A percentile compares a stretch with the other conserved stretches of the same genome.
These are phyloP conservation scores for Staphylotrichum longicolle DNA, from an alignment of 495 filamentous ascomycete genomes.

Conservation along the genomic window DNA sequence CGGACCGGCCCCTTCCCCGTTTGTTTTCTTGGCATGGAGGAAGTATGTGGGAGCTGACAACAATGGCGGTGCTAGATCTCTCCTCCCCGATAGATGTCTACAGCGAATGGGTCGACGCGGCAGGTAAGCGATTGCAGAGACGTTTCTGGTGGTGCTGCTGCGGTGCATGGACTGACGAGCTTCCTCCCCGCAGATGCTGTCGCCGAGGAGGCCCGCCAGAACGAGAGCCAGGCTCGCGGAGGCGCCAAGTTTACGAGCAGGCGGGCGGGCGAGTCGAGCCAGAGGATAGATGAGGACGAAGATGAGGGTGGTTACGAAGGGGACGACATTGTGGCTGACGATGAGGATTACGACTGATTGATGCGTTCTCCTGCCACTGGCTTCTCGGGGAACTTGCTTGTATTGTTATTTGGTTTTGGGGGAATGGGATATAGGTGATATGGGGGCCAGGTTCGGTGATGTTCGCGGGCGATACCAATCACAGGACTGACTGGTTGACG, in stretches of 20 bases:
- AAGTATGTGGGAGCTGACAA: too few relatives aligned
- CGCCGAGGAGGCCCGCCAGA: slow-evolving; percentile 39
- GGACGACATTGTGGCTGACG: slow-evolving; percentile 44
- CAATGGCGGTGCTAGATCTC: slow-evolving; percentile 56
- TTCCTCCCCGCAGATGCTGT: slow-evolving; percentile 37
- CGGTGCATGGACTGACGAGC: slow-evolving; percentile 22
- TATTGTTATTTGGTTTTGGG: not conserved
- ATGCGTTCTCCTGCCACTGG: too few relatives aligned
- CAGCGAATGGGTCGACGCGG: slow-evolving; percentile 97
- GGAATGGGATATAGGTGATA: not conserved
- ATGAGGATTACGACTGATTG: slow-evolving; percentile 42
- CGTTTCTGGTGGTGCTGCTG: slow-evolving; percentile 26
- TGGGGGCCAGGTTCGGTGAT: not conserved
- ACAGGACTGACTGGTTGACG: not conserved
- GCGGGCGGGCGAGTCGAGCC: slow-evolving; percentile 25
- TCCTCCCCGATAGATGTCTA: slow-evolving; percentile 92
- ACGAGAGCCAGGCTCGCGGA: slow-evolving; percentile 5
- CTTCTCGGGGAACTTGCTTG: not conserved
- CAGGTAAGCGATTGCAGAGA: slow-evolving; percentile 59
- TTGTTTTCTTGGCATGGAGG: too few relatives aligned
- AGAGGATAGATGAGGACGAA: slow-evolving; percentile 36
- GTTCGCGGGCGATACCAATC: slow-evolving; percentile 18
- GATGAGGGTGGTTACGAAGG: slow-evolving; percentile 44
- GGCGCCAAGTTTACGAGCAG: slow-evolving; percentile 16
- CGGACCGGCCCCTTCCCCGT: too few relatives aligned